Conservation (phyloP, 2,329 filamentous ascomycete species). For the Biscogniauxia mediterranea region DNA sequence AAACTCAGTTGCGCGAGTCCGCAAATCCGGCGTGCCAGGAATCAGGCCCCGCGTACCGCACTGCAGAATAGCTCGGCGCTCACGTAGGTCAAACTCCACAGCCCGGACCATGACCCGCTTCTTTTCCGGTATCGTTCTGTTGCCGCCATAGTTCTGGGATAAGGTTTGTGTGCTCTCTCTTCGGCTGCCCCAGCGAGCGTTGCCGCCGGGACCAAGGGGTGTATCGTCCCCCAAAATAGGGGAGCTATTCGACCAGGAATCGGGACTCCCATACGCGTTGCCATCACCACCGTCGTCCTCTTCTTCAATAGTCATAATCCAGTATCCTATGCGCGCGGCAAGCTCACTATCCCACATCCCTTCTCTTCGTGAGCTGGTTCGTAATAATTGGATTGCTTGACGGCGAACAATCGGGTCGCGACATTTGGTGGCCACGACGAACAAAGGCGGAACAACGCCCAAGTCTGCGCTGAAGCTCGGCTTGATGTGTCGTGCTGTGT, state of each 20-base stretch:
- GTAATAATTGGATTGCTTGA: constrained; percentile 60
- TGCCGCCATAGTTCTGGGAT: constrained; percentile 19
- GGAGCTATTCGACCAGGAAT: constrained; percentile 26
- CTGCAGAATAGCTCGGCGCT: constrained; percentile 47
- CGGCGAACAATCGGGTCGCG: constrained; percentile 55
- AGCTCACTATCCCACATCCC: constrained; percentile 69
- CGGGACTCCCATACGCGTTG: constrained; percentile 23
- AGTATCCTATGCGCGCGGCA: constrained; percentile 52
- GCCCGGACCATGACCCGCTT: constrained; percentile 55
- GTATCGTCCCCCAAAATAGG: constrained; percentile 35
- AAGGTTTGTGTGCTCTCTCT: constrained; percentile 23
- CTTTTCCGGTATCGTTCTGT: constrained; percentile 46
- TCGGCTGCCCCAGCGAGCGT: constrained; percentile 40
- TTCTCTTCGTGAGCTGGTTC: constrained; percentile 60
- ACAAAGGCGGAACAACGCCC: constrained; percentile 64
- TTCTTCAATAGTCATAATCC: constrained; percentile 57
- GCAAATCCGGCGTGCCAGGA: constrained; percentile 45
- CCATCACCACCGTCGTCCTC: constrained; percentile 35
- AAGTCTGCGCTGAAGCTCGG: constrained; percentile 63
- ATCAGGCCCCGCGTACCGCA: constrained; percentile 55
- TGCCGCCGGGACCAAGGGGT: constrained; percentile 43
- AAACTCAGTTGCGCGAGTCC: constrained; percentile 46
- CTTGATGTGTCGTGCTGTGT: constrained; percentile 51
- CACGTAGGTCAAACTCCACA: constrained; percentile 56
- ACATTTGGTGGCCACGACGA: constrained; percentile 65